A percentile compares a stretch with the other conserved stretches of the same genome.
Conservation (phyloP, 441 rosid genomes). For the Arabidopsis hybrid region DNA sequence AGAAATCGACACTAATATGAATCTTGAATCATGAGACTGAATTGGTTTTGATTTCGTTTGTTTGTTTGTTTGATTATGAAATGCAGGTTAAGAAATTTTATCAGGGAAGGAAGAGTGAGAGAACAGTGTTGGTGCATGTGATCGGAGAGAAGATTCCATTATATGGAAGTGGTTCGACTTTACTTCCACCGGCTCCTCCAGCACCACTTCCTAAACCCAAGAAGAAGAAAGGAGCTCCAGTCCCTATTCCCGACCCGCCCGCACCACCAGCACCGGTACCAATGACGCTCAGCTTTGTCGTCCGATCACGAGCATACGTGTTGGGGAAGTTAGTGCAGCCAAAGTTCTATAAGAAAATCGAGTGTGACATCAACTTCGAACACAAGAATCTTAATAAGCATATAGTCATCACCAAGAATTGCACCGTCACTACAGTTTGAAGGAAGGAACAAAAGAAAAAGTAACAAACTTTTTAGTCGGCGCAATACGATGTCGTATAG, state of each 20-base stretch:
- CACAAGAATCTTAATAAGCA: conserved; percentile 66
- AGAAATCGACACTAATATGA: background rate
- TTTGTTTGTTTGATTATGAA: conserved; percentile 2
- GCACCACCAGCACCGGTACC: conserved; percentile 60
- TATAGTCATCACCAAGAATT: conserved; percentile 68
- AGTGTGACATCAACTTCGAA: conserved; percentile 66
- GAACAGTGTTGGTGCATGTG: conserved; percentile 61
- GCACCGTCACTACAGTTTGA: conserved; percentile 63
- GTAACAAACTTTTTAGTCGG: background rate
- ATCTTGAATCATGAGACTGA: background rate
- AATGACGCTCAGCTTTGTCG: conserved; percentile 59
- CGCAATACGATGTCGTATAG: background rate
- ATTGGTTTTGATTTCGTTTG: background rate
- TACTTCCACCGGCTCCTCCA: conserved; percentile 59
- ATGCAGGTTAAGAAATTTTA: conserved; percentile 80
- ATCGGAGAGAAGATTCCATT: conserved; percentile 76
- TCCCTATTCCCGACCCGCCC: conserved; percentile 14
- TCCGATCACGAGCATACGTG: conserved; percentile 80
- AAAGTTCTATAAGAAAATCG: conserved; percentile 72
- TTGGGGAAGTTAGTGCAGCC: conserved; percentile 92
- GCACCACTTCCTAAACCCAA: conserved; percentile 47
- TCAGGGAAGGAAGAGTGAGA: conserved; percentile 81
- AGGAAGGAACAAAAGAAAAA: background rate
- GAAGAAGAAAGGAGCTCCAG: conserved; percentile 42
- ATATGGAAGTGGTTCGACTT: conserved; percentile 81